Evolutionary conservation across 768 basidiomycete species (phyloP).

Genomic region (Leccinum pellstonianum): DNA sequence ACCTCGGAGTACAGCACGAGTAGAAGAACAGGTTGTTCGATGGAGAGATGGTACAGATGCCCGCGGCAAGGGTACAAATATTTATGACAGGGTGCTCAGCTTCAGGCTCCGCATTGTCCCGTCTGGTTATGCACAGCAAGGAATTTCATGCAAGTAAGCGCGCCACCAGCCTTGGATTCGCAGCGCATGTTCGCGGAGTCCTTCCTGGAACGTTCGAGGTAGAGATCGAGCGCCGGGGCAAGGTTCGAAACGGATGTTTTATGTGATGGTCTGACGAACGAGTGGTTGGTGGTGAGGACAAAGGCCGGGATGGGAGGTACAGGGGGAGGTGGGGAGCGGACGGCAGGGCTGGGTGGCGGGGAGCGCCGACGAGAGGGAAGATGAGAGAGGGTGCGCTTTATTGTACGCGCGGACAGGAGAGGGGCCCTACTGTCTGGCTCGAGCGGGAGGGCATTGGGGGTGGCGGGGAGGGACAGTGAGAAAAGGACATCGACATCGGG

Average conservation of each 20-base stretch:
- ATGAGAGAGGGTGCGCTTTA: constrained; percentile 33
- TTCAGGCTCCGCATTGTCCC: constrained; percentile 17
- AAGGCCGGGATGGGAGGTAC: constrained; percentile 56
- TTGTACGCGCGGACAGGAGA: constrained; percentile 18
- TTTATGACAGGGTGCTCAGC: constrained; percentile 5
- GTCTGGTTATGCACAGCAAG: constrained; percentile 43
- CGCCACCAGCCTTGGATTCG: constrained; percentile 17
- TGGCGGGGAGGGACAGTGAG: constrained; percentile 48
- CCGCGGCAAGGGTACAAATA: neutral
- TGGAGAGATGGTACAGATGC: constrained; percentile 10
- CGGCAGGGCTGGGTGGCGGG: constrained; percentile 48
- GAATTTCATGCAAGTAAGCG: constrained; percentile 52
- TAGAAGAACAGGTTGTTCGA: constrained; percentile 12
- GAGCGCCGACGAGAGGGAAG: constrained; percentile 43
- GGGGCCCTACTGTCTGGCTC: neutral
- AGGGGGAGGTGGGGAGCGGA: constrained; percentile 48
- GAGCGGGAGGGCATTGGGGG: constrained; percentile 50
- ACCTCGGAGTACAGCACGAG: constrained; percentile 10
- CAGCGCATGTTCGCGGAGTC: constrained; percentile 1
- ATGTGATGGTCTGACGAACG: constrained; percentile 24
- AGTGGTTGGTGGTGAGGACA: constrained; percentile 37
- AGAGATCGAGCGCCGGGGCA: constrained; percentile 4
- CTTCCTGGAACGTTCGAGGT: neutral
- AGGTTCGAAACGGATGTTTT: neutral
- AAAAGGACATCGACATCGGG: neutral